Base-by-base conservation (phyloP, 2,329 filamentous ascomycete species). In the Fusarium nanum region DNA sequence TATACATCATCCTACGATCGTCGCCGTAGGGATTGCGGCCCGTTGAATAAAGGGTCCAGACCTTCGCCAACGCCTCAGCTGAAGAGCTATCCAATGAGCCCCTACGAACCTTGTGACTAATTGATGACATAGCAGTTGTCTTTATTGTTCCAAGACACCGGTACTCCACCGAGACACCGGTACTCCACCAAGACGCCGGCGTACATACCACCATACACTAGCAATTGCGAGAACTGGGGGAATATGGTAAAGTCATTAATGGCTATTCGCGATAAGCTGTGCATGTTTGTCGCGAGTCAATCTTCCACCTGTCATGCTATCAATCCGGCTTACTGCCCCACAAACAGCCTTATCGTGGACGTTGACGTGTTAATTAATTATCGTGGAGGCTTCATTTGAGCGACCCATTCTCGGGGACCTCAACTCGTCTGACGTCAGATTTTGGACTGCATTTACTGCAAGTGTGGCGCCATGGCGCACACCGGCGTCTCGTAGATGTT, bases 151-250 rank as follows among this genome's bases (percentile, higher is more conserved):
- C 23, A 41, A 52, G 49, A 52, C 49, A 13, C 49, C 34, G 49
- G 20, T 41, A 12, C 40, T 46, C 60, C 60, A 62, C 56, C 46
- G 27, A 52, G 48, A 52, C 48, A 23, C 48, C 32, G 48, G 20
- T 40, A 12, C 40, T 47, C 60, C 60, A 63, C 57, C 57, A 46
- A 63, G 57, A 63, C 60, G 4, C 60, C 60, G 60, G 30, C 25
- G 0, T 44, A 5, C 12, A 27, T 30, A 27, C 18, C 18, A 46
- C 4, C 5, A 16, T 20, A n/a, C 11, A 18, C 16, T 20, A 28
- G 16, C 18, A 5, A 10, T 5, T 18, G 18, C 18, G 23, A 47
- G 9, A 28, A 3, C 18, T 10, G 8, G 30, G n/a, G 20, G 0
- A 8, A 20, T 1, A 30, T 1, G 14, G 5, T 3, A 11, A 41